phyloP scores from a whole-genome alignment of 2,329 filamentous ascomycete species.

The Fusarium sp. region DNA sequence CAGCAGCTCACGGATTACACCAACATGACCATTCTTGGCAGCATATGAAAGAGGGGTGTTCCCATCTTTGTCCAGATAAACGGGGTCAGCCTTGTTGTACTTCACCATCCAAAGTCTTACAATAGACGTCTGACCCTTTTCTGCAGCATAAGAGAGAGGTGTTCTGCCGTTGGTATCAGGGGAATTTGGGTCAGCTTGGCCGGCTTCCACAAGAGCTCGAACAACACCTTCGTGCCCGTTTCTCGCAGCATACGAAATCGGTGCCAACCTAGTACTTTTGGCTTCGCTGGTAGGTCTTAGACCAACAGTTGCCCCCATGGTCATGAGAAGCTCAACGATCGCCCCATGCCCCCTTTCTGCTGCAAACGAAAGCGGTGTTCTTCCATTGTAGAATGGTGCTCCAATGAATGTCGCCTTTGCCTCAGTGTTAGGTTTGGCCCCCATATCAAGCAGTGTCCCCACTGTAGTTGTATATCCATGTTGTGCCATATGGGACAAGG shows the following conservation, averaged over 20 bases:
- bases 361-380: background rate
- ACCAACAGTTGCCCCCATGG: background rate
- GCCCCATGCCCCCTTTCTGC: background rate
- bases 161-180: background rate
- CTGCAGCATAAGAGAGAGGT: background rate
- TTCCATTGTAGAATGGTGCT: background rate
- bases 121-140: accelerated
- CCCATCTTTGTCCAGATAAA: background rate
- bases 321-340: background rate
- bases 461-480: background rate
- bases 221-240: background rate
- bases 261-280: accelerated
- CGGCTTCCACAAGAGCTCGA: accelerated
- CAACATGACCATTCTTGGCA: accelerated
- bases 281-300: accelerated
- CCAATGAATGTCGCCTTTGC: background rate
- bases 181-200: accelerated
- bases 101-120: accelerated
- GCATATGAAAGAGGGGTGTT: background rate
- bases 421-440: background rate
- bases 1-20: background rate
- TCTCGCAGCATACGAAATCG: background rate
- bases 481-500: background rate
- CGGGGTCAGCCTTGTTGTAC: accelerated
- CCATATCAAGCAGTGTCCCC: background rate